These are phyloP conservation scores for Nitzschia palea DNA, from an alignment of 108 stramenopile genomes.

Conservation along the genomic window DNA sequence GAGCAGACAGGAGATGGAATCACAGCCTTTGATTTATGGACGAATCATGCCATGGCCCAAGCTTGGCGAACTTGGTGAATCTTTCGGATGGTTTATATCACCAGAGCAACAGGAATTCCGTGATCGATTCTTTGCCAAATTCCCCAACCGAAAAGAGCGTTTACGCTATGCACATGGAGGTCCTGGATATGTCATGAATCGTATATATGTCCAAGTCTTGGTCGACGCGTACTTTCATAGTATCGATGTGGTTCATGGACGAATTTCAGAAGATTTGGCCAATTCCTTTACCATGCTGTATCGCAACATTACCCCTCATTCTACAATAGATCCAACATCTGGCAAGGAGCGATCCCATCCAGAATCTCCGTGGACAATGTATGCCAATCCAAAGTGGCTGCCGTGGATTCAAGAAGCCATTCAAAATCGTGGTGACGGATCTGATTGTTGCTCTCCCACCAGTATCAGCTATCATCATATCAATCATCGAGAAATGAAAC, in stretches of 20 bases:
- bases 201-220: background rate
- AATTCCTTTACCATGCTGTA: slow-evolving; percentile 14
- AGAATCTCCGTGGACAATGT: slow-evolving; percentile 10
- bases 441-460: slow-evolving; percentile 3
- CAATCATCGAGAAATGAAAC: slow-evolving; percentile 4
- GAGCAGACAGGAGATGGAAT: background rate
- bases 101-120: background rate
- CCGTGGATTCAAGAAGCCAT: slow-evolving; percentile 10
- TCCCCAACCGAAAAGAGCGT: background rate
- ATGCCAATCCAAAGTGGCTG: slow-evolving; percentile 10
- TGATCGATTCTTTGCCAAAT: slow-evolving; percentile 11
- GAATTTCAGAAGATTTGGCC: slow-evolving; percentile 14
- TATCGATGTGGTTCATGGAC: background rate
- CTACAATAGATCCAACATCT: background rate
- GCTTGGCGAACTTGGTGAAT: background rate
- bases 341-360: slow-evolving; percentile 17
- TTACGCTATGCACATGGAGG: slow-evolving; percentile 14
- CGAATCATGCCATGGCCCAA: slow-evolving; percentile 13
- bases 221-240: slow-evolving; percentile 4
- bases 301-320: background rate
- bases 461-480: slow-evolving; percentile 22
- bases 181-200: slow-evolving; percentile 17
- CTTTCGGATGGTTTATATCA: slow-evolving; percentile 20
- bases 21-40: slow-evolving; percentile 3
- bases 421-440: slow-evolving; percentile 5